Evolutionary conservation across 2,329 filamentous ascomycete genomes (phyloP).

Genomic region (Pseudogymnoascus sp.): DNA sequence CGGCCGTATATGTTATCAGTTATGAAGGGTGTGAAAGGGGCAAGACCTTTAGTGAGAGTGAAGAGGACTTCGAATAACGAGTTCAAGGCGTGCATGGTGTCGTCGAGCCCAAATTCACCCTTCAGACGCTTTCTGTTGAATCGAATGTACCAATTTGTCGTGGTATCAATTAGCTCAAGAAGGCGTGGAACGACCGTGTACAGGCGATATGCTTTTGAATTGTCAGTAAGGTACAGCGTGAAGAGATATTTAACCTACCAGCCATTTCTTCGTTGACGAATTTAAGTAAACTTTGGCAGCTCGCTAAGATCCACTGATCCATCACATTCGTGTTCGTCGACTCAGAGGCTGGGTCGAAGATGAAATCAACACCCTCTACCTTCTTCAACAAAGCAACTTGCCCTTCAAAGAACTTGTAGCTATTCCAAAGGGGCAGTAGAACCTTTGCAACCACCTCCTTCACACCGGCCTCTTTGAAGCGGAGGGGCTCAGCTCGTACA

Average conservation of each 20-base stretch:
- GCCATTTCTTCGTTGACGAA: conserved; percentile 93
- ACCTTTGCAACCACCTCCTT: conserved; percentile 94
- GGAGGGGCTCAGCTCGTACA: conserved; percentile 78
- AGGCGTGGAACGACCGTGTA: conserved; percentile 89
- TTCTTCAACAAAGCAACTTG: conserved; percentile 84
- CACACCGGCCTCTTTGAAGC: conserved; percentile 86
- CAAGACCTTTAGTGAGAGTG: conserved; percentile 77
- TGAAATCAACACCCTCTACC: conserved; percentile 64
- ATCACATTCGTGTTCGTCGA: conserved; percentile 81
- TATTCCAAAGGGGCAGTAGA: conserved; percentile 87
- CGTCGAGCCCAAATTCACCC: conserved; percentile 76
- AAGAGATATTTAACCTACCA: conserved; percentile 38
- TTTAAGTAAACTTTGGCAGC: conserved; percentile 80
- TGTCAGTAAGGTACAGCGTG: conserved; percentile 10
- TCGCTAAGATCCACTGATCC: conserved; percentile 91
- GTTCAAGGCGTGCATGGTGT: conserved; percentile 85
- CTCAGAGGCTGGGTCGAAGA: conserved; percentile 69
- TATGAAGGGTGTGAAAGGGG: conserved; percentile 92
- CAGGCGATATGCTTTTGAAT: conserved; percentile 52
- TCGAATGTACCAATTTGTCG: conserved; percentile 97
- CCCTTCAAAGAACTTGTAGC: conserved; percentile 91
- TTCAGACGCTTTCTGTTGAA: conserved; percentile 89
- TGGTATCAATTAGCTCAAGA: conserved; percentile 78
- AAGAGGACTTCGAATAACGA: conserved; percentile 90
- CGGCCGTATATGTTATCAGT: conserved; percentile 89